A percentile compares a stretch with the other conserved stretches of the same genome.
Conservation (phyloP, 495 filamentous ascomycete genomes). For the Annulohypoxylon nitens region DNA sequence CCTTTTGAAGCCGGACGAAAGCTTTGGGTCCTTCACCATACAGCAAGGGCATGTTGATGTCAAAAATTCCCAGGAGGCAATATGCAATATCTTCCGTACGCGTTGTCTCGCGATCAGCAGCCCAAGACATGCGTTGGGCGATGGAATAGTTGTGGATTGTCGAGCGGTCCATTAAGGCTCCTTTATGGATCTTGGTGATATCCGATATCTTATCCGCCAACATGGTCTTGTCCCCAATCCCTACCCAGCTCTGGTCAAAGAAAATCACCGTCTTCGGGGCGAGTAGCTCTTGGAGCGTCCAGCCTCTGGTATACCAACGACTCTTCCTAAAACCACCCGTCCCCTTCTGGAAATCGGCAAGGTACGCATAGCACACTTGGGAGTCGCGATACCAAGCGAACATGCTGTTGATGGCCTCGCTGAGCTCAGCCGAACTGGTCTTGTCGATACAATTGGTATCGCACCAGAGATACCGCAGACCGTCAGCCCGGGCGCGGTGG, state of each 20-base stretch:
- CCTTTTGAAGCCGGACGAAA: too few relatives aligned
- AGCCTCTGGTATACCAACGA: constrained; percentile 60
- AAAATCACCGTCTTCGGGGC: constrained; percentile 55
- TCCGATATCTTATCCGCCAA: constrained; percentile 37
- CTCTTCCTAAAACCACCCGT: constrained; percentile 46
- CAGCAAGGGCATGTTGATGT: constrained; percentile 54
- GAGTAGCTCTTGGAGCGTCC: constrained; percentile 62
- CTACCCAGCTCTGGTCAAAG: constrained; percentile 50
- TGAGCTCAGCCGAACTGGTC: constrained; percentile 56
- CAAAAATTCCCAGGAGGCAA: constrained; percentile 55
- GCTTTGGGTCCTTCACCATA: constrained; percentile 55
- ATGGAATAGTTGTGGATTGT: constrained; percentile 44
- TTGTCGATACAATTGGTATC: constrained; percentile 62
- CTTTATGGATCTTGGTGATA: constrained; percentile 50
- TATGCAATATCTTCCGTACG: constrained; percentile 55
- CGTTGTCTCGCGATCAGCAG: constrained; percentile 46
- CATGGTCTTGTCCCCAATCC: constrained; percentile 43
- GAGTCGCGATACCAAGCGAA: constrained; percentile 55
- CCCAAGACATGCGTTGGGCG: constrained; percentile 57
- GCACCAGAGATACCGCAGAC: constrained; percentile 52
- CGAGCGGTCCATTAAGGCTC: constrained; percentile 32
- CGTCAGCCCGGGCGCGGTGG: constrained; percentile 28
- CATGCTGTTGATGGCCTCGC: constrained; percentile 60
- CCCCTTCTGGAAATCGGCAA: constrained; percentile 48
- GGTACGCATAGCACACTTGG: constrained; percentile 54